A percentile compares a stretch with the other conserved stretches of the same genome.
Evolutionary conservation across 441 rosid genomes (phyloP).

Genomic region (Raphanus hybrid): DNA sequence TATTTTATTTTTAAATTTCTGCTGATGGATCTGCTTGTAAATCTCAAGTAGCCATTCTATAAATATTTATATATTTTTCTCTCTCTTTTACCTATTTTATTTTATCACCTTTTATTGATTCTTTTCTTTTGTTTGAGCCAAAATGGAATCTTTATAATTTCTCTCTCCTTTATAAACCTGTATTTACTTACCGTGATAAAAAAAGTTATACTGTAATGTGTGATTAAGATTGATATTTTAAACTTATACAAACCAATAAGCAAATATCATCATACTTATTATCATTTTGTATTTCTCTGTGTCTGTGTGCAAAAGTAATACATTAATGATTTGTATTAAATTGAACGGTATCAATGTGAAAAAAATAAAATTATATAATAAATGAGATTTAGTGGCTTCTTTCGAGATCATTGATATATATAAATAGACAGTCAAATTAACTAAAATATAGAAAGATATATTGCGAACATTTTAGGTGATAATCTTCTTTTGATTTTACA

Average conservation of each 20-base stretch:
- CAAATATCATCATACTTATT: neutral
- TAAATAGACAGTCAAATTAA: neutral
- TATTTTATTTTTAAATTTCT: conserved; percentile 47
- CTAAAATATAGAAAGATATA: neutral
- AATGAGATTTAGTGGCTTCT: neutral
- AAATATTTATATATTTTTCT: neutral
- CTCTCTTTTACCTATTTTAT: conserved; percentile 1
- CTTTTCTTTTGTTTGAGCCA: conserved; percentile 44
- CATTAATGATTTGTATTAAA: neutral
- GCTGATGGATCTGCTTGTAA: conserved; percentile 69
- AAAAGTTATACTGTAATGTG: neutral
- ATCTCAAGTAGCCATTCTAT: conserved; percentile 67
- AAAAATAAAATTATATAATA: neutral
- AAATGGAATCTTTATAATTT: conserved; percentile 59
- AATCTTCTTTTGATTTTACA: too few relatives aligned
- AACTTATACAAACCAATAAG: neutral
- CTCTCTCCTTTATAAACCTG: conserved; percentile 1
- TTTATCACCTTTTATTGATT: conserved; percentile 19
- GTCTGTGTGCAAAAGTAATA: neutral
- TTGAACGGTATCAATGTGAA: neutral
- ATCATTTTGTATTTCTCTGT: too few relatives aligned
- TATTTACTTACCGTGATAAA: neutral
- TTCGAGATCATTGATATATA: neutral
- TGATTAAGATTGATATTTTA: neutral
- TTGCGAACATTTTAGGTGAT: too few relatives aligned